Evolutionary conservation across 2,329 filamentous ascomycete species (phyloP).

Genomic region (Trichoderma koningii): DNA sequence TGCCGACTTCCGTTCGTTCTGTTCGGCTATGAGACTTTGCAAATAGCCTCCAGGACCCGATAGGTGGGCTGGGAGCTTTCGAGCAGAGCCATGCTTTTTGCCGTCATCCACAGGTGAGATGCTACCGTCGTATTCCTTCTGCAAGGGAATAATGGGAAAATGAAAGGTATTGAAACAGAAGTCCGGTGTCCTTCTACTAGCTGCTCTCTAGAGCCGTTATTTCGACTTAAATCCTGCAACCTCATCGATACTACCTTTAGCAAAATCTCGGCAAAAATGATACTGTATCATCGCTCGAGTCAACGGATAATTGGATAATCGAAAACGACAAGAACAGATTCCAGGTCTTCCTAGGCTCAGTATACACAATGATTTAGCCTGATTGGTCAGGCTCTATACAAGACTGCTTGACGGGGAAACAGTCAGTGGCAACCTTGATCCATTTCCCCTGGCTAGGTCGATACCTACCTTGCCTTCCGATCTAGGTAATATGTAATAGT

Average conservation of each 20-base stretch:
- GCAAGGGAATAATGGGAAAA: not conserved
- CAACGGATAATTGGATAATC: not conserved
- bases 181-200: not conserved
- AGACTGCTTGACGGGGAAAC: not conserved
- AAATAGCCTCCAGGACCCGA: conserved; percentile 11
- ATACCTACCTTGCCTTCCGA: too few relatives aligned
- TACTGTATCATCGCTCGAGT: not conserved
- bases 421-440: too few relatives aligned
- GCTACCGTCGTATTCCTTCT: not conserved
- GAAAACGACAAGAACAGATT: not conserved
- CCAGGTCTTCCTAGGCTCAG: not conserved
- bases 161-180: not conserved
- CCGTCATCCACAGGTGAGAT: conserved; percentile 4
- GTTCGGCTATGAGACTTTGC: conserved; percentile 1
- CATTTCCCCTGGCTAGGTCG: too few relatives aligned
- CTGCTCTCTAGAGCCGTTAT: not conserved
- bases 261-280: conserved; percentile 21
- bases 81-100: not conserved
- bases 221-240: not conserved
- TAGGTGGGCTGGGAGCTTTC: conserved; percentile 7
- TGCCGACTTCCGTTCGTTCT: not conserved
- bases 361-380: conserved; percentile 18
- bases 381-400: conserved; percentile 14
- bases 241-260: conserved; percentile 10
- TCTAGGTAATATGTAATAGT: too few relatives aligned